A percentile compares a stretch with the other conserved stretches of the same genome.
phyloP scores from a whole-genome alignment of 2,329 filamentous ascomycete species.

The Dactylonectria macrodidyma region DNA sequence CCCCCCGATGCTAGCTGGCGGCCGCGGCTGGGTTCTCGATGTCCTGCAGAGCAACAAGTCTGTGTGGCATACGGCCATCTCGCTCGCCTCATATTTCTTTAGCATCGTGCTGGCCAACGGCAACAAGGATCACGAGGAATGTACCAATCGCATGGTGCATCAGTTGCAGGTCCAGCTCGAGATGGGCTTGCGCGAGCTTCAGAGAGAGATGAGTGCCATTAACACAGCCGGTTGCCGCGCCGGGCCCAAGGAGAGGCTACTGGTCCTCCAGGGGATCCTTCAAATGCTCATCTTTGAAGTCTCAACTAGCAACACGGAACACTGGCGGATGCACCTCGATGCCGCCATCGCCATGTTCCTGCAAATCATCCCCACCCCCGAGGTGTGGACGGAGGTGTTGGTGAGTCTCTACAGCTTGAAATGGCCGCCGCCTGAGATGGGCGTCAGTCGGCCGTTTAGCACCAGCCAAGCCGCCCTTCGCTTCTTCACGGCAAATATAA shows the following conservation, averaged over 20 bases:
- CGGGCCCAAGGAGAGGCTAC: constrained; percentile 53
- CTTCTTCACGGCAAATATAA: constrained; percentile 63
- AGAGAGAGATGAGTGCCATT: constrained; percentile 57
- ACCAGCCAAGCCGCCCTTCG: constrained; percentile 63
- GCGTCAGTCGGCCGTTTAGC: constrained; percentile 56
- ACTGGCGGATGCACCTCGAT: constrained; percentile 66
- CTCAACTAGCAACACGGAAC: constrained; percentile 60
- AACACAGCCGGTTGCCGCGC: constrained; percentile 50
- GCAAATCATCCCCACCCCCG: constrained; percentile 58
- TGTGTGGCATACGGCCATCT: constrained; percentile 70
- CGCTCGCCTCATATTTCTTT: constrained; percentile 71
- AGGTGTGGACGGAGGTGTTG: constrained; percentile 56
- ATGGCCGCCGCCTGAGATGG: constrained; percentile 54
- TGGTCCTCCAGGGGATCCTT: constrained; percentile 65
- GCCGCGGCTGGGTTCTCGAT: constrained; percentile 72
- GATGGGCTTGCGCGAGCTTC: constrained; percentile 60
- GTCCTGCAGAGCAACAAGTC: constrained; percentile 70
- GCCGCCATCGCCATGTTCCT: constrained; percentile 65
- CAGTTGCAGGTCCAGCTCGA: constrained; percentile 62
- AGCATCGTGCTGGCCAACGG: constrained; percentile 59
- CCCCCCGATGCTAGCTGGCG: constrained; percentile 68
- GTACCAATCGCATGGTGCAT: constrained; percentile 53
- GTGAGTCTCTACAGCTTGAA: constrained; percentile 48
- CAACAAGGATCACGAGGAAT: constrained; percentile 52
- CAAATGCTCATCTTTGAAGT: constrained; percentile 70